These are phyloP conservation scores for Solanum pimpinellifolium DNA, from an alignment of 257 asterid genomes.

Conservation along the genomic window DNA sequence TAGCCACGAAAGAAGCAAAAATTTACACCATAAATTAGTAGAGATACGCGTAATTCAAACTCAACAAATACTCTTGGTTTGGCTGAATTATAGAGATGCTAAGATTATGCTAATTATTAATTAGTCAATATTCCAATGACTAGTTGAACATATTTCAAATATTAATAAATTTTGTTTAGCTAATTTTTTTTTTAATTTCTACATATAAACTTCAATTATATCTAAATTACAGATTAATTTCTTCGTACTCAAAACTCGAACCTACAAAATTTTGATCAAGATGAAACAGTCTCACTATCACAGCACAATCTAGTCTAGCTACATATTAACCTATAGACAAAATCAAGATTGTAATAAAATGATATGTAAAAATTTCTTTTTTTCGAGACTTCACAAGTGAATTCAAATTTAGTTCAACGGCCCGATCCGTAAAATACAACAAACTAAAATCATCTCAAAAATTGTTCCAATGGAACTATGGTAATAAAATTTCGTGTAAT, in stretches of 20 bases:
- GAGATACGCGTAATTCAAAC: neutral
- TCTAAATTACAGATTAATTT: no score
- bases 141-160: neutral
- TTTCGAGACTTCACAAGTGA: neutral
- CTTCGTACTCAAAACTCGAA: neutral
- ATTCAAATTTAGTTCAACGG: neutral
- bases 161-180: neutral
- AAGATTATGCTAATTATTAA: neutral
- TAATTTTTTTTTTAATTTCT: no score
- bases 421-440: neutral
- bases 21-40: neutral
- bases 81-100: neutral
- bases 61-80: neutral
- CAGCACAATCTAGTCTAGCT: no score
- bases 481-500: neutral
- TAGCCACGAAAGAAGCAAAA: neutral
- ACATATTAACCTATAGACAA: neutral
- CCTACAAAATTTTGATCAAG: no score
- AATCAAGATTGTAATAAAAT: neutral
- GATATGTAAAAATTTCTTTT: neutral
- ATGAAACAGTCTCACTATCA: no score
- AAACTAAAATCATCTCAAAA: neutral
- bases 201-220: no score
- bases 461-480: conserved; percentile 25
- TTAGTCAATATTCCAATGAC: neutral